Conservation (phyloP, 768 basidiomycete species). For the Lanmaoa rubissima region DNA sequence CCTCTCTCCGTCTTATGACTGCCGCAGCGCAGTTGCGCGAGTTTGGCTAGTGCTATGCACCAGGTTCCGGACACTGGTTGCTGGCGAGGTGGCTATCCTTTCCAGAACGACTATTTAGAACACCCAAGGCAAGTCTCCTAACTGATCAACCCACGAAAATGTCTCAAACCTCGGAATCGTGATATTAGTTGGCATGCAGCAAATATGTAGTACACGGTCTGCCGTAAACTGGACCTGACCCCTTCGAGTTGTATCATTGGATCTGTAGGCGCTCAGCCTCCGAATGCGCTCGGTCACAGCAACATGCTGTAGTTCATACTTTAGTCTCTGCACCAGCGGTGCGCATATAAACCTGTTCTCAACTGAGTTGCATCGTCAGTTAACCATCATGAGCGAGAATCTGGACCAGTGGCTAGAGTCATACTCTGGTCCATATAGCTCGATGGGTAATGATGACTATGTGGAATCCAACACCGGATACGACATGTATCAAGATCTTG, state of each 20-base stretch:
- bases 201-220: background rate
- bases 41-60: slow-evolving; percentile 7
- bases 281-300: slow-evolving; percentile 16
- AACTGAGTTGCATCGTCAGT: background rate
- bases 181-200: slow-evolving; percentile 19
- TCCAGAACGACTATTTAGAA: slow-evolving; percentile 18
- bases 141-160: background rate
- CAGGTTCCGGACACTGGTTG: background rate
- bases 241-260: background rate
- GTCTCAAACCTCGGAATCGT: slow-evolving; percentile 18
- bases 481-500: background rate
- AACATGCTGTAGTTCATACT: slow-evolving; percentile 22
- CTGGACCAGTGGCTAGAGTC: slow-evolving; percentile 2
- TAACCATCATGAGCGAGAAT: slow-evolving; percentile 16
- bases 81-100: slow-evolving; percentile 15
- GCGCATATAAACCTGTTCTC: slow-evolving; percentile 13
- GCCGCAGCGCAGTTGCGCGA: background rate
- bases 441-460: background rate
- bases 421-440: slow-evolving; percentile 1
- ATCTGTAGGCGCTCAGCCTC: background rate
- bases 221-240: slow-evolving; percentile 1
- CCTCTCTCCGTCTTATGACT: background rate
- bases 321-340: background rate
- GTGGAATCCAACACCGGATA: background rate
- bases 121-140: background rate